These are phyloP conservation scores for Sporothrix curviconia DNA, from an alignment of 2,329 filamentous ascomycete species.

Conservation along the genomic window DNA sequence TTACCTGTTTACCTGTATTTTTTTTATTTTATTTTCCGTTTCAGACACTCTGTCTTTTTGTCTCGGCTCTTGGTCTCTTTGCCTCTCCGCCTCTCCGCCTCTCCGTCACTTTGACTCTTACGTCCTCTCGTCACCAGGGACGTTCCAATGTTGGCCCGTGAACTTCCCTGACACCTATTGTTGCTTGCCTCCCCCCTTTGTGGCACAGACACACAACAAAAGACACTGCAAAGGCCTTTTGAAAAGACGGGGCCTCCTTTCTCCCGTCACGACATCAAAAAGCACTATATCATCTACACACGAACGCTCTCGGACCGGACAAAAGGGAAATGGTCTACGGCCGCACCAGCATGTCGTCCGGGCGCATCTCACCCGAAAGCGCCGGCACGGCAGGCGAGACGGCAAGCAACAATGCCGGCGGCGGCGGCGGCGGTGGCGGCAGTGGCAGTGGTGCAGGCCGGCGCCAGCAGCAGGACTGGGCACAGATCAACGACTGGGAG, in stretches of 20 bases:
- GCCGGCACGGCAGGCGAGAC: background rate
- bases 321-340: background rate
- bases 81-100: too few relatives aligned
- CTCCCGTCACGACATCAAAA: too few relatives aligned
- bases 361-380: background rate
- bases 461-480: constrained; percentile 16
- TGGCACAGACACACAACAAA: too few relatives aligned
- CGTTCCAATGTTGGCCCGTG: too few relatives aligned
- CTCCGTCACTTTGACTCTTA: too few relatives aligned
- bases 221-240: too few relatives aligned
- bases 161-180: too few relatives aligned
- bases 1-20: background rate
- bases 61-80: background rate
- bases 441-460: background rate
- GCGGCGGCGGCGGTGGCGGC: background rate
- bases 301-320: background rate
- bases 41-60: background rate
- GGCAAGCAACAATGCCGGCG: background rate
- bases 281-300: background rate
- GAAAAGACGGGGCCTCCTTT: too few relatives aligned
- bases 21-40: too few relatives aligned
- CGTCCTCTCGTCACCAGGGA: too few relatives aligned
- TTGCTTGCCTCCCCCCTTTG: too few relatives aligned
- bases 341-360: background rate
- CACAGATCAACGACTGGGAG: constrained; percentile 24